A percentile compares a stretch with the other conserved stretches of the same genome.
These are phyloP conservation scores for Lobosporangium transversale DNA, from an alignment of 192 early-diverging fungal species.

Conservation along the genomic window DNA sequence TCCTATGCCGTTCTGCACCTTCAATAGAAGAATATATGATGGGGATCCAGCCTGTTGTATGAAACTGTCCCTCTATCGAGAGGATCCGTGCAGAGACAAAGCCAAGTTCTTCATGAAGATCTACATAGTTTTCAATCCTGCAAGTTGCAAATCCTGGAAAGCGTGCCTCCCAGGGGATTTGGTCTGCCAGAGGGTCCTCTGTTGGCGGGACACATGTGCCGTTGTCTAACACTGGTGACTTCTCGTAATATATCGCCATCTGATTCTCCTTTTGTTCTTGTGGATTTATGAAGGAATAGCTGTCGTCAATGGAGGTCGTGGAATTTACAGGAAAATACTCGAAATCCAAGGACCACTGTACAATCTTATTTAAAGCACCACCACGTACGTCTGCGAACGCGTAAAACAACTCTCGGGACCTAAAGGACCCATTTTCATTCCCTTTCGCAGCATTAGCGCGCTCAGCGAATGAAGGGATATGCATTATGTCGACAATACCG, in stretches of 20 bases:
- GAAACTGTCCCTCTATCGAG: slow-evolving; percentile 33
- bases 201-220: slow-evolving; percentile 5
- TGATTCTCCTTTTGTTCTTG: neutral
- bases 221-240: neutral
- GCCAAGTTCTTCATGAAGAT: slow-evolving; percentile 17
- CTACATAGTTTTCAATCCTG: slow-evolving; percentile 35
- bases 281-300: no score
- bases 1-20: slow-evolving; percentile 10
- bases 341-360: slow-evolving; percentile 26
- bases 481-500: slow-evolving; percentile 15
- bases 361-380: slow-evolving; percentile 21
- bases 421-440: slow-evolving; percentile 1
- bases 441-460: neutral
- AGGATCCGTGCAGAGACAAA: slow-evolving; percentile 1
- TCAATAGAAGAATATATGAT: slow-evolving; percentile 2
- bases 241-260: no score
- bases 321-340: no score
- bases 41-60: slow-evolving; percentile 35
- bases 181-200: slow-evolving; percentile 7
- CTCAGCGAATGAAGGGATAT: no score
- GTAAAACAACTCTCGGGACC: neutral
- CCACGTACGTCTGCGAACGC: slow-evolving; percentile 27
- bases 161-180: slow-evolving; percentile 21
- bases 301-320: no score
- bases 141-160: slow-evolving; percentile 29